Evolutionary conservation across 1,139 yeast genomes (phyloP), one percentile per base, ranked within the genome.

Genomic region (Suhomyces taliae): DNA sequence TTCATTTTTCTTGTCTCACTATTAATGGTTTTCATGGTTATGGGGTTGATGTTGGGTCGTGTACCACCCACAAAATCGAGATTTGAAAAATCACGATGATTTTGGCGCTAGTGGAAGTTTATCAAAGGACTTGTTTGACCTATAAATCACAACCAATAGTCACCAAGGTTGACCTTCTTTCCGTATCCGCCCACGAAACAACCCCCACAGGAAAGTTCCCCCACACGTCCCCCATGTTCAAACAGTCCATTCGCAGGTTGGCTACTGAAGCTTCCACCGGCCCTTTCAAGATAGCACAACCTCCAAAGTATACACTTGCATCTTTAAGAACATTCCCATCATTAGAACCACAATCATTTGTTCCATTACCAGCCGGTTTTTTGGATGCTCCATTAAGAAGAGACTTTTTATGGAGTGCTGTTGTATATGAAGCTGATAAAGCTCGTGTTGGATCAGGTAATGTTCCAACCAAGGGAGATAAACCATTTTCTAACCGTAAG

Each of bases 331-430:
- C 83, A 15, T 93, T 93, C 66, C 99, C 99, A 36, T 85, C 95
- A 8, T 76, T 93, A 49, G 96, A 90, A 66, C 99, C 99, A 35
- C 77, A 79, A 43, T 66, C 82, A 29, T 80, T 87, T 56, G 78
- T 87, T 48, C 95, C 97, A 26, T 83, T 90, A 36, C 87, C 95
- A 37, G 68, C 85, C 6, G 62, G 74, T 24, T 78, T 90, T 42
- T 72, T 93, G 46, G 85, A 85, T 49, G 74, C 78, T 34, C 96
- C 96, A 36, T 66, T 88, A 49, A 84, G 99, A 69, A 83, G 96
- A 67, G 99, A 93, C 67, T 68, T 91, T 34, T 78, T 93, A 53
- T 93, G 98, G 97, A 83, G 85, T 61, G 97, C 98, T 0, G 97
- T 89, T 15, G 89, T 89, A 2, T 90, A 77, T 72, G 99, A 93